phyloP scores from a whole-genome alignment of 129 eudicot species.

The Lactuca saligna region DNA sequence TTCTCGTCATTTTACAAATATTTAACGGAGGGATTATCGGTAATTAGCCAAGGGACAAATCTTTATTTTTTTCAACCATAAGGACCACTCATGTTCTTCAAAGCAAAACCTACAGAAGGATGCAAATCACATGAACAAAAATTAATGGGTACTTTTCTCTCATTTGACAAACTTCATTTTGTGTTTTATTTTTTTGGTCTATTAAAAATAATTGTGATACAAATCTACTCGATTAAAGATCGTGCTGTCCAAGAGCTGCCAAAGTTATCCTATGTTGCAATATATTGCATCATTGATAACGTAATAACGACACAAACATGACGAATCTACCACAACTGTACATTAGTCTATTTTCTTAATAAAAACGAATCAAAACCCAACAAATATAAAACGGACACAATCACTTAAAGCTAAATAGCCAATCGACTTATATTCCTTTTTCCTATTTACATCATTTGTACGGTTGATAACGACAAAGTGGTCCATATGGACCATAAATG shows the following conservation, averaged over 20 bases:
- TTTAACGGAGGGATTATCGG: too few relatives aligned
- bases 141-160: too few relatives aligned
- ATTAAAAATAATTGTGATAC: too few relatives aligned
- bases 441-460: constrained; percentile 4
- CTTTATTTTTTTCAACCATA: too few relatives aligned
- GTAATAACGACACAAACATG: neutral
- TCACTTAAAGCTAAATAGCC: neutral
- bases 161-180: too few relatives aligned
- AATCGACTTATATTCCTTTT: neutral
- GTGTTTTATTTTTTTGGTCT: too few relatives aligned
- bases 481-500: constrained; percentile 20
- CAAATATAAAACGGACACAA: neutral
- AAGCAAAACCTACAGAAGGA: too few relatives aligned
- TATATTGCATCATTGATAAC: neutral
- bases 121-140: too few relatives aligned
- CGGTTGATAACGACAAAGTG: constrained; percentile 8
- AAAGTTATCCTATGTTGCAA: neutral
- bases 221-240: neutral
- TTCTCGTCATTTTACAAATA: too few relatives aligned
- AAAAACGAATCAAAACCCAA: neutral
- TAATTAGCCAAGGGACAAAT: too few relatives aligned
- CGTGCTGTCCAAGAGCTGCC: neutral
- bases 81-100: too few relatives aligned
- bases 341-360: neutral
- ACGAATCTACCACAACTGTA: neutral